Evolutionary conservation across 805 yeast genomes (phyloP).

Genomic region (Schwanniomyces yamadae): DNA sequence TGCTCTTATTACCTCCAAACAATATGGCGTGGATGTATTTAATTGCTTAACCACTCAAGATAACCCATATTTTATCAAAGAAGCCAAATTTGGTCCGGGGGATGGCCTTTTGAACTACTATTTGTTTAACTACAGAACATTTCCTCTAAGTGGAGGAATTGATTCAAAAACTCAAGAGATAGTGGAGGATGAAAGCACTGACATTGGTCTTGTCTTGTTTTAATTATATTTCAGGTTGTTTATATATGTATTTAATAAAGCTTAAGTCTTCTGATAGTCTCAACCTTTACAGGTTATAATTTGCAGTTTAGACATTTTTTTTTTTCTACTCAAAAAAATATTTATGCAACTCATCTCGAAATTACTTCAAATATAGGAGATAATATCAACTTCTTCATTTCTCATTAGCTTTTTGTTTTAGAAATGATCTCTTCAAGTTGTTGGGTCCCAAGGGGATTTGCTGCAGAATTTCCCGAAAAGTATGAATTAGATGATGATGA

Average conservation of each 20-base stretch:
- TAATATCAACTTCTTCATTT: no score
- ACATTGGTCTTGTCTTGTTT: slow-evolving; percentile 87
- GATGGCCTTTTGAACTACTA: slow-evolving; percentile 92
- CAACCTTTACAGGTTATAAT: slow-evolving; percentile 1
- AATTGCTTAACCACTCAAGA: slow-evolving; percentile 92
- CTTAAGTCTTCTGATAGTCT: background rate
- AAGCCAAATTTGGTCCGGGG: slow-evolving; percentile 86
- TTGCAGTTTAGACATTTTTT: background rate
- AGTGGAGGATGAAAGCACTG: slow-evolving; percentile 61
- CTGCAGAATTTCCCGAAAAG: slow-evolving; percentile 87
- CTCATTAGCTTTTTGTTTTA: no score
- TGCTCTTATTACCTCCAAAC: slow-evolving; percentile 72
- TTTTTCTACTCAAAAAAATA: background rate
- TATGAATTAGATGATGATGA: slow-evolving; percentile 90
- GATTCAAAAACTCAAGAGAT: slow-evolving; percentile 52
- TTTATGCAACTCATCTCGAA: background rate
- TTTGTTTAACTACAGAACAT: slow-evolving; percentile 84
- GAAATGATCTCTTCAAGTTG: slow-evolving; percentile 84
- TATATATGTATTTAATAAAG: slow-evolving; percentile 1
- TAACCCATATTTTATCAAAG: slow-evolving; percentile 76
- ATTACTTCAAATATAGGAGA: no score
- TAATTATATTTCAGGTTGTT: slow-evolving; percentile 23
- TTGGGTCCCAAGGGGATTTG: slow-evolving; percentile 97
- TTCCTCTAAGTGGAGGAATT: slow-evolving; percentile 80
- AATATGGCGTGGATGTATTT: slow-evolving; percentile 78